A percentile compares a stretch with the other conserved stretches of the same genome.
Conservation (phyloP, 163 green algal species). For the Prototheca stagnorum region DNA sequence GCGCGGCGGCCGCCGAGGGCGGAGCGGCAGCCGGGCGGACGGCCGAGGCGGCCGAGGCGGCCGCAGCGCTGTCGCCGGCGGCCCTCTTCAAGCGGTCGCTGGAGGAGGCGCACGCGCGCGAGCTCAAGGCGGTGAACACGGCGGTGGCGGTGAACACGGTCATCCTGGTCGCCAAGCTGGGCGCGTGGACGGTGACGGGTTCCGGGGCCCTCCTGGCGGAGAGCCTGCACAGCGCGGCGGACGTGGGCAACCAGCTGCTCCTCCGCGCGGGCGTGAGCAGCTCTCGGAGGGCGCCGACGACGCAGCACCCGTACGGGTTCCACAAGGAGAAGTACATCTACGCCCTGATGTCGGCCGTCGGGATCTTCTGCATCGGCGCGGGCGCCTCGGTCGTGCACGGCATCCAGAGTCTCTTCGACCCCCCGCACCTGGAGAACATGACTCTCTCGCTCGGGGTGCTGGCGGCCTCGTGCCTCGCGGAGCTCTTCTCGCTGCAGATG, state of each 20-base stretch:
- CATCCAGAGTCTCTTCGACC: constrained; percentile 40
- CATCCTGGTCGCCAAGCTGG: constrained; percentile 75
- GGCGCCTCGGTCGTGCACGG: constrained; percentile 73
- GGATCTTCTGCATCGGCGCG: constrained; percentile 84
- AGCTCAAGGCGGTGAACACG: constrained; percentile 50
- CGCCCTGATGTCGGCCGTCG: constrained; percentile 73
- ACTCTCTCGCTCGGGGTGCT: constrained; percentile 36
- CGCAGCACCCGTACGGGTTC: constrained; percentile 77
- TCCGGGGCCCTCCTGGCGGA: constrained; percentile 75
- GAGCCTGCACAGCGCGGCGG: constrained; percentile 71
- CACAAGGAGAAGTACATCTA: constrained; percentile 82
- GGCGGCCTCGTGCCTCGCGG: constrained; percentile 46
- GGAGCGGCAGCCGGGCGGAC: no score
- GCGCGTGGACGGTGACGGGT: constrained; percentile 27
- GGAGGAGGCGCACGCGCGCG: constrained; percentile 12
- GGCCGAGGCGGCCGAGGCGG: no score
- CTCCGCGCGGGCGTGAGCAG: constrained; percentile 63
- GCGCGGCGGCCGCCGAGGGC: no score
- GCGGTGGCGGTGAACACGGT: constrained; percentile 55
- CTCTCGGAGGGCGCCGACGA: constrained; percentile 40
- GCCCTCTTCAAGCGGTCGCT: no score
- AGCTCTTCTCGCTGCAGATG: constrained; percentile 67
- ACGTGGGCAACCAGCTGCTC: constrained; percentile 80
- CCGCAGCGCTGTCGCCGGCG: no score
- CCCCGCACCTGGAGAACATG: constrained; percentile 21